These are phyloP conservation scores for Blastomyces gilchristii DNA, from an alignment of 2,329 filamentous ascomycete species.

Conservation along the genomic window DNA sequence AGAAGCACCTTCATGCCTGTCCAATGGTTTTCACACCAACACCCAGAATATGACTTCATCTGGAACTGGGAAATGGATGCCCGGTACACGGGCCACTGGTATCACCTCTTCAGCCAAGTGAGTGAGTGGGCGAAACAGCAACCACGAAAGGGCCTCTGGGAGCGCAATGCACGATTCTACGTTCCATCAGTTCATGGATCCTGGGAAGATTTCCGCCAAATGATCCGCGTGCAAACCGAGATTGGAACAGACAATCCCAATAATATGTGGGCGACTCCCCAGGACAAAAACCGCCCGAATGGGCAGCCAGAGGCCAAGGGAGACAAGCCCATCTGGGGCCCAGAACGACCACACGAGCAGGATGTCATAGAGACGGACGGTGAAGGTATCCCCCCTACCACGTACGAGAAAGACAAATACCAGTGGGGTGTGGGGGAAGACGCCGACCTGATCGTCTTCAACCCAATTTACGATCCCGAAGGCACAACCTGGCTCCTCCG, in stretches of 20 bases:
- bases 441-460: conserved; percentile 83
- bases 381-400: conserved; percentile 62
- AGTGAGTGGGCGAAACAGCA: conserved; percentile 60
- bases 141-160: conserved; percentile 71
- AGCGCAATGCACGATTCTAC: conserved; percentile 68
- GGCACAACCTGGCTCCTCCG: conserved; percentile 74
- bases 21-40: conserved; percentile 80
- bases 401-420: conserved; percentile 69
- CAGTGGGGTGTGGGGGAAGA: conserved; percentile 83
- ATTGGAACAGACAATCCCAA: conserved; percentile 55
- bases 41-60: conserved; percentile 81
- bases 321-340: conserved; percentile 72
- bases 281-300: conserved; percentile 21
- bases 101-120: conserved; percentile 60
- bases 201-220: conserved; percentile 71
- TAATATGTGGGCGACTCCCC: conserved; percentile 51
- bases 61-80: conserved; percentile 97
- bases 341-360: conserved; percentile 55
- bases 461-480: conserved; percentile 82
- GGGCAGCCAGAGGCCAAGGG: conserved; percentile 22
- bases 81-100: conserved; percentile 81
- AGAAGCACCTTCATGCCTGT: conserved; percentile 88
- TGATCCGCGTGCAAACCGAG: conserved; percentile 65
- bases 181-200: conserved; percentile 63
- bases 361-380: conserved; percentile 64